Percentiles rank a stretch among this genome's conserved stretches.
These are phyloP conservation scores for Cladophialophora psammophila DNA, from an alignment of 2,329 filamentous ascomycete species.

Conservation along the genomic window DNA sequence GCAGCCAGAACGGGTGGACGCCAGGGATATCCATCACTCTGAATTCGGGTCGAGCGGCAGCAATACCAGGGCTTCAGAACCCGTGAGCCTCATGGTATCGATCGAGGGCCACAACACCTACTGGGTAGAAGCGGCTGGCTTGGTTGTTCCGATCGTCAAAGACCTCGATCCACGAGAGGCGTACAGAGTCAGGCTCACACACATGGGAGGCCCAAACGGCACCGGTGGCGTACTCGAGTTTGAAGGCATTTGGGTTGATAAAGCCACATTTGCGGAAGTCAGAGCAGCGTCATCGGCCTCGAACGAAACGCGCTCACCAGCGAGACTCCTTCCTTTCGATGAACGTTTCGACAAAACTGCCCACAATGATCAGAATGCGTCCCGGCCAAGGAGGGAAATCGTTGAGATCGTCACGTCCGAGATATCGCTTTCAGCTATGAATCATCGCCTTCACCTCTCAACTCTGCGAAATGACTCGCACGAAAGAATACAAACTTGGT, in stretches of 20 bases:
- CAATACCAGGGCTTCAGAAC: neutral
- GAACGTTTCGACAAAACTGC: neutral
- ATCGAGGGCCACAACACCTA: conserved; percentile 14
- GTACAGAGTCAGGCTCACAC: conserved; percentile 41
- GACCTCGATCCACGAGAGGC: conserved; percentile 35
- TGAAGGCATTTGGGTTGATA: conserved; percentile 44
- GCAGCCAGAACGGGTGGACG: neutral
- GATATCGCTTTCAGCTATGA: neutral
- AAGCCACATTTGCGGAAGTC: conserved; percentile 3
- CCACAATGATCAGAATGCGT: conserved; percentile 26
- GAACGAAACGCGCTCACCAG: neutral
- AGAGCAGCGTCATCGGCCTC: conserved; percentile 12
- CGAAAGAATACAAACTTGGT: conserved; percentile 20
- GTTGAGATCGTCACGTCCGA: conserved; percentile 38
- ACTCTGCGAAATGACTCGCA: neutral
- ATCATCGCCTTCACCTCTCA: neutral
- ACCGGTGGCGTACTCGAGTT: conserved; percentile 40
- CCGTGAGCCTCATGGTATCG: conserved; percentile 26
- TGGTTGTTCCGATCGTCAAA: conserved; percentile 36
- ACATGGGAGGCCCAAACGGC: conserved; percentile 21
- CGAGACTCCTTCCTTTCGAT: neutral
- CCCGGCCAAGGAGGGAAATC: conserved; percentile 1
- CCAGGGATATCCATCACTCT: conserved; percentile 6
- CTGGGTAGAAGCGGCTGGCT: conserved; percentile 14
- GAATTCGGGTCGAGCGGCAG: conserved; percentile 9